Conservation (phyloP, 2,329 filamentous ascomycete species). For the Capronia coronata region DNA sequence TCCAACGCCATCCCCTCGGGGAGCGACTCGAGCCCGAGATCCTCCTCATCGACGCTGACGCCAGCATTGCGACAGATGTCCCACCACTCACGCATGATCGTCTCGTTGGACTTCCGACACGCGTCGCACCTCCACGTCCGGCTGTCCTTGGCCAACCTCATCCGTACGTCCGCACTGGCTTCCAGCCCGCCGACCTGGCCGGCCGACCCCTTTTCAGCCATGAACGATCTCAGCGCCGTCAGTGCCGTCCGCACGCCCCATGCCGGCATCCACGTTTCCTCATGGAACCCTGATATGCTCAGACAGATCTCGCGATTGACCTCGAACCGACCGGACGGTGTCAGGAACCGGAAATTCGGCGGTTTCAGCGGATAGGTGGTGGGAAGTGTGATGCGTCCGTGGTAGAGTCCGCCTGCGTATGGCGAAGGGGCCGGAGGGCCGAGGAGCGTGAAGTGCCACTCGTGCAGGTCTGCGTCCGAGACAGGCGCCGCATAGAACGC, state of each 20-base stretch:
- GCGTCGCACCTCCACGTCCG: slow-evolving; percentile 59
- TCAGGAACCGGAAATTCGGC: slow-evolving; percentile 91
- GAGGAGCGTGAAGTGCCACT: slow-evolving; percentile 98
- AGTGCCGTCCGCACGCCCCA: slow-evolving; percentile 93
- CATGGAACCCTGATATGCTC: slow-evolving; percentile 87
- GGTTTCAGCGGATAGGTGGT: slow-evolving; percentile 85
- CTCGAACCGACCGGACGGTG: slow-evolving; percentile 87
- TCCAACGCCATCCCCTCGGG: slow-evolving; percentile 57
- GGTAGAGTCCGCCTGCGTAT: slow-evolving; percentile 79
- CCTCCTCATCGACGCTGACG: slow-evolving; percentile 37
- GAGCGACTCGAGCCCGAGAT: slow-evolving; percentile 39
- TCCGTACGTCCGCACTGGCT: slow-evolving; percentile 60
- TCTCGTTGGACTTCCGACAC: slow-evolving; percentile 65
- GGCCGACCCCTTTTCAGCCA: slow-evolving; percentile 73
- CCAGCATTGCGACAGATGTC: slow-evolving; percentile 47
- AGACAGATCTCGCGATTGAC: slow-evolving; percentile 96
- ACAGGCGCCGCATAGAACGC: slow-evolving; percentile 76
- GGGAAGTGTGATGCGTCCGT: slow-evolving; percentile 88
- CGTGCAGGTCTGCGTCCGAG: slow-evolving; percentile 83
- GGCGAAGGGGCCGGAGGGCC: slow-evolving; percentile 73
- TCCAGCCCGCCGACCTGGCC: slow-evolving; percentile 91
- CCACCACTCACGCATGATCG: slow-evolving; percentile 66
- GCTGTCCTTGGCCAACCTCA: slow-evolving; percentile 63
- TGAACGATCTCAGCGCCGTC: slow-evolving; percentile 72
- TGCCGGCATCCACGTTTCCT: slow-evolving; percentile 97